Evolutionary conservation across 345 rosid species (phyloP), one percentile per base, ranked within the genome.

Genomic region (Populus nigra): DNA sequence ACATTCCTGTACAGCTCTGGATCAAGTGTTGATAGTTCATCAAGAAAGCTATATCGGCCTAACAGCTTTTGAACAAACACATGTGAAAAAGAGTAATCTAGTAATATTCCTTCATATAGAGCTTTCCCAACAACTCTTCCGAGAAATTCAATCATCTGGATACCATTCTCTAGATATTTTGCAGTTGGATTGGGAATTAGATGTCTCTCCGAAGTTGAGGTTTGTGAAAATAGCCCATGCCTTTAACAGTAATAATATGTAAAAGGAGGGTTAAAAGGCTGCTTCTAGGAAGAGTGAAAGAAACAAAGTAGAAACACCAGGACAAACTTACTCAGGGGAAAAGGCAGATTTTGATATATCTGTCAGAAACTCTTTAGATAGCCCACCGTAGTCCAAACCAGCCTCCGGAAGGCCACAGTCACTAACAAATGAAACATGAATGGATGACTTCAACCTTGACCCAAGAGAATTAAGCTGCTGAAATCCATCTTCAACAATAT

Each of bases 71-170:
- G 99, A 68, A 95, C 91, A 82, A 95, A 95, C 78, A 90, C 97
- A 78, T 87, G 97, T 39, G 99, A 91, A 88, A 95, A 95, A 39
- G 94, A 88, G 83, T 93, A 95, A 86, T 95, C 99, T 73, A 93
- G 89, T 81, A 95, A 83, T 80, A 95, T 92, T 83, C 99, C 98
- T 84, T 95, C 99, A 75, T 95, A 95, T 41, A 95, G 91, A 76
- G 99, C 98, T 90, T 95, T 92, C 75, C 99, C 99, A 72, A 95
- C 98, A 81, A 95, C 89, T 84, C 97, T 90, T 79, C 99, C 99
- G 78, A 95, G 97, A 82, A 95, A 95, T 85, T 93, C 99, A 85
- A 95, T 90, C 99, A 91, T 91, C 88, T 86, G 92, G 76, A 90
- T 81, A 72, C 99, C 97, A 70, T 95, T 90, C 80, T 93, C 98